Conservation (phyloP, 352 stramenopile genomes). For the Saprolegnia diclina region DNA sequence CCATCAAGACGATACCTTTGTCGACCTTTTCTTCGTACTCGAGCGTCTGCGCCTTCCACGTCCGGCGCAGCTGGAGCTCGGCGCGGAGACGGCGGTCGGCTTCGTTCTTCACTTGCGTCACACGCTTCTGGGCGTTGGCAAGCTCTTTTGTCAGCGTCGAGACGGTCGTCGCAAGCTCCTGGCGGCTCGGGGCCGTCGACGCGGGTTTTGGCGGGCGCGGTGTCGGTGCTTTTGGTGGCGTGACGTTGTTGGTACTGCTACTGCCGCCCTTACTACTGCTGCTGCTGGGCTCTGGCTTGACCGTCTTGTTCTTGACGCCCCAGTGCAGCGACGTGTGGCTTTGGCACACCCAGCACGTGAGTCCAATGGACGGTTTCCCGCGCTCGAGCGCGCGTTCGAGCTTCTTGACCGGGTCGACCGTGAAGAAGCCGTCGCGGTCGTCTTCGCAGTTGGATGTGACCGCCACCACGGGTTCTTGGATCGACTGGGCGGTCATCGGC, state of each 20-base stretch:
- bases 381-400: slow-evolving; percentile 66
- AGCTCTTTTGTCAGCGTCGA: slow-evolving; percentile 46
- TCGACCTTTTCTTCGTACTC: slow-evolving; percentile 68
- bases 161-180: slow-evolving; percentile 5
- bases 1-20: slow-evolving; percentile 27
- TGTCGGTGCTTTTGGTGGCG: not conserved
- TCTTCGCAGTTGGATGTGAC: slow-evolving; percentile 67
- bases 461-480: slow-evolving; percentile 54
- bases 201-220: not conserved
- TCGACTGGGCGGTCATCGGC: slow-evolving; percentile 3
- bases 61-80: slow-evolving; percentile 67
- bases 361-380: slow-evolving; percentile 38
- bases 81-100: slow-evolving; percentile 70
- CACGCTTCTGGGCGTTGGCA: slow-evolving; percentile 69
- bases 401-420: slow-evolving; percentile 58
- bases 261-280: not conserved
- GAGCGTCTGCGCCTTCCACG: slow-evolving; percentile 69
- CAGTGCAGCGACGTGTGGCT: slow-evolving; percentile 69
- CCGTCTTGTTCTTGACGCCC: slow-evolving; percentile 20
- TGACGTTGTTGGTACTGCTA: not conserved
- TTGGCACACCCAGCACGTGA: slow-evolving; percentile 71
- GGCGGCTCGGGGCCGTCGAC: not conserved
- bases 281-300: not conserved
- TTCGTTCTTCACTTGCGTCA: slow-evolving; percentile 73
- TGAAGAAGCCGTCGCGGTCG: slow-evolving; percentile 52